Base-by-base conservation (phyloP, 768 basidiomycete genomes). In the Lactarius sanguifluus region DNA sequence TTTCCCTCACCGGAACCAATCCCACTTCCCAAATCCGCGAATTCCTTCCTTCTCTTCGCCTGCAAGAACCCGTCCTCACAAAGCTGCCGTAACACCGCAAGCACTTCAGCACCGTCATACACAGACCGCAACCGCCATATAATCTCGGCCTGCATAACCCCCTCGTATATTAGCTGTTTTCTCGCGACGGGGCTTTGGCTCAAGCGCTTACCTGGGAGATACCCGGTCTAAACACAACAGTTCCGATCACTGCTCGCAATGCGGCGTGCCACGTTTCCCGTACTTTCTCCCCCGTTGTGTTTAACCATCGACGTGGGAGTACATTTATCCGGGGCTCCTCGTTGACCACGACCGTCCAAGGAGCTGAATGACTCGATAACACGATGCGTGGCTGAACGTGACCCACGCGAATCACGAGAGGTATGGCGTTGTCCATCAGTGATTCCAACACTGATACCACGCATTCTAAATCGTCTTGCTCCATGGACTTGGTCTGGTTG, bases 241-340 rank as follows among this genome's bases (percentile, higher is more conserved):
- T 75, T 9, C 89, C 85, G 61, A 87, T 81, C 54, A 92, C 85
- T 8, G 90, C 88, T 69, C 84, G 81, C 55, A 88, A 72, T 9
- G 86, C 91, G n/a, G 88, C 83, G 62, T 85, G 81, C 92, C 92
- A 94, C 43, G 83, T 81, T 64, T 87, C 85, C 12, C 76, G 73
- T 41, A 92, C 77, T 71, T 79, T 85, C 18, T 71, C 71, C 3
- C 92, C 92, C n/a, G 78, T 77, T 62, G 91, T 83, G 73, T 91
- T 89, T 47, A 91, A 76, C 92, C 91, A 93, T 20, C 91, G 85
- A 40, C 91, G 81, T 50, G 92, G 91, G 61, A 86, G 81, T 18
- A 86, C 68, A 69, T 83, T 77, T 56, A 74, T 77, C 47, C 80
- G 73, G 9, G 77, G 84, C 57, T 75, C 73, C 69, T 81, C 76